Evolutionary conservation across 164 flowering plant species (phyloP).

Genomic region (Chimonanthus salicifolius): DNA sequence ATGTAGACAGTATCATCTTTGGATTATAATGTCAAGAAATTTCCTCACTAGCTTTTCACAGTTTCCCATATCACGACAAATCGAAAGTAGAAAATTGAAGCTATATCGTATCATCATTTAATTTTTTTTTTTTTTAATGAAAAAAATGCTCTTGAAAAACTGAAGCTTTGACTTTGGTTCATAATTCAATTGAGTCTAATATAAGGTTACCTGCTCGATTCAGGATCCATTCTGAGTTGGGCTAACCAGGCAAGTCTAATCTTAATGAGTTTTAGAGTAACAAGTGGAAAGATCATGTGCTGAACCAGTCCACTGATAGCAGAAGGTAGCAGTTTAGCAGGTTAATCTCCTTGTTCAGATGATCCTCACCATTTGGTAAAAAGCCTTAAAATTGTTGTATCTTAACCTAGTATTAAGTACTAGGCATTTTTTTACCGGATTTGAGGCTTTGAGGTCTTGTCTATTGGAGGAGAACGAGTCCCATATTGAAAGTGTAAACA

Average conservation of each 20-base stretch:
- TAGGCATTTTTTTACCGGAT: no score
- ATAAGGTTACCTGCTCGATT: no score
- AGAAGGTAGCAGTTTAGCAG: neutral
- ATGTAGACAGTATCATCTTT: constrained; percentile 13
- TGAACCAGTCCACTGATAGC: neutral
- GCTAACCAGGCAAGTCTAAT: no score
- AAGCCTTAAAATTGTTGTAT: neutral
- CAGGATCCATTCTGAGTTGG: no score
- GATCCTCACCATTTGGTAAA: neutral
- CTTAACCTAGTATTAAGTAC: no score
- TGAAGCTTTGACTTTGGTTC: neutral
- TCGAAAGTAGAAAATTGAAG: neutral
- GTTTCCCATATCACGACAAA: neutral
- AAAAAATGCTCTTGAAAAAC: neutral
- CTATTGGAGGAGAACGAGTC: no score
- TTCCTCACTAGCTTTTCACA: constrained; percentile 10
- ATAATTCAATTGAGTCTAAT: neutral
- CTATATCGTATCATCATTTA: neutral
- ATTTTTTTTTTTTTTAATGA: neutral
- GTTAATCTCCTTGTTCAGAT: neutral
- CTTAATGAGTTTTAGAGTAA: no score
- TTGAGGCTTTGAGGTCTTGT: no score
- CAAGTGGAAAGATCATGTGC: neutral
- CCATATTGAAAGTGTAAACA: no score
- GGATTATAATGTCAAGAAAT: constrained; percentile 18